Conservation (phyloP, 371 early-diverging fungal genomes). For the Parasitella parasitica region DNA sequence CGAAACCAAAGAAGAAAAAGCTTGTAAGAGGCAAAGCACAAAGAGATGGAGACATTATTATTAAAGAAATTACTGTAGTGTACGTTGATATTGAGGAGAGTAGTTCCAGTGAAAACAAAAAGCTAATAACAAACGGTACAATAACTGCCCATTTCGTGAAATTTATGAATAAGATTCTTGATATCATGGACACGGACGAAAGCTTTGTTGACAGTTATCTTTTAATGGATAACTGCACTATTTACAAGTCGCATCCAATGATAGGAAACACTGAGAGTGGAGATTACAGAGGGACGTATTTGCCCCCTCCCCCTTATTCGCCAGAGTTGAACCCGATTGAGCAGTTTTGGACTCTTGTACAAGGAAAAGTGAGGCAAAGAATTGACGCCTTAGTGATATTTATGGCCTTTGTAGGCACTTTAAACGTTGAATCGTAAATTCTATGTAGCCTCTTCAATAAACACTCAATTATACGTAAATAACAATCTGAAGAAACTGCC, state of each 20-base stretch:
- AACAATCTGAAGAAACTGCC: conserved; percentile 13
- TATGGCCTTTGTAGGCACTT: conserved; percentile 9
- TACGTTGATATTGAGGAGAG: conserved; percentile 10
- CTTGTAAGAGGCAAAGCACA: conserved; percentile 11
- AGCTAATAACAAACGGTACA: conserved; percentile 5
- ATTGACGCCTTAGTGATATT: conserved; percentile 9
- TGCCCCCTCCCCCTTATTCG: conserved; percentile 2
- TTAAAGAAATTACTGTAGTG: conserved; percentile 11
- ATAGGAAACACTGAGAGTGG: conserved; percentile 3
- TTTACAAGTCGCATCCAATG: conserved; percentile 9
- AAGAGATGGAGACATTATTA: conserved; percentile 8
- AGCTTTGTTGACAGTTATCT: conserved; percentile 7
- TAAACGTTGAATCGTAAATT: conserved; percentile 10
- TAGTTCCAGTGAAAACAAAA: not conserved
- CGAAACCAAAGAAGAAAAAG: conserved; percentile 1
- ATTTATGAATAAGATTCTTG: conserved; percentile 14
- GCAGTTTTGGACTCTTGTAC: conserved; percentile 4
- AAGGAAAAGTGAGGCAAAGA: conserved; percentile 14
- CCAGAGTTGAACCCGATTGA: conserved; percentile 7
- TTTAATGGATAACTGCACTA: not conserved
- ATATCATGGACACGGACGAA: conserved; percentile 9
- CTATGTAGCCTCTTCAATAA: conserved; percentile 14
- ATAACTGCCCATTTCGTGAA: conserved; percentile 16
- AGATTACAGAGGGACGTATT: conserved; percentile 9
- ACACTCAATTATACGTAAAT: conserved; percentile 18